Conservation (phyloP, 2,329 filamentous ascomycete genomes). For the Anisogramma anomala region DNA sequence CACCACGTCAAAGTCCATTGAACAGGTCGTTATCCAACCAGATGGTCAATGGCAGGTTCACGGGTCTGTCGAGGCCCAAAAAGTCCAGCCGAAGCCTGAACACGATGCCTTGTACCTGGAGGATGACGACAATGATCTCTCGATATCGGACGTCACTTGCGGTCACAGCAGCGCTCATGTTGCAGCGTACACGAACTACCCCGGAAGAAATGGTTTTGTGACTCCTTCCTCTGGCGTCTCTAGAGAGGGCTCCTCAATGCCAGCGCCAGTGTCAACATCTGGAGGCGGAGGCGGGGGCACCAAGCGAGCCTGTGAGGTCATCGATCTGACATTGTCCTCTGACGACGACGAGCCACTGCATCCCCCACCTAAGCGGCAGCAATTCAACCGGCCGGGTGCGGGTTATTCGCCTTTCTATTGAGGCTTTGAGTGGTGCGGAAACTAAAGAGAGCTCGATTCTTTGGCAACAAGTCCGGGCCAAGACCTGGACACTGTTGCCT, state of each 20-base stretch:
- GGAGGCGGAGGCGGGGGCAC: constrained; percentile 19
- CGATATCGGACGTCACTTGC: constrained; percentile 34
- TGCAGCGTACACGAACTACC: constrained; percentile 20
- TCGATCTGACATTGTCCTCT: constrained; percentile 48
- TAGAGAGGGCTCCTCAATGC: constrained; percentile 27
- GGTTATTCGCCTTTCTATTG: constrained; percentile 5
- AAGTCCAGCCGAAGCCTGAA: constrained; percentile 18
- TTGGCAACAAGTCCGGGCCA: not conserved
- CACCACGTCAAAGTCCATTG: constrained; percentile 56
- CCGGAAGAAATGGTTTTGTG: constrained; percentile 15
- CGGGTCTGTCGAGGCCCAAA: constrained; percentile 22
- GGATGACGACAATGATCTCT: constrained; percentile 42
- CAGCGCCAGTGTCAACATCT: constrained; percentile 16
- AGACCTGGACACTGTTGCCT: not conserved
- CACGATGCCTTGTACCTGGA: constrained; percentile 23
- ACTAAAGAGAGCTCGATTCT: not conserved
- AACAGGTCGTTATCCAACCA: constrained; percentile 85
- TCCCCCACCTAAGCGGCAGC: constrained; percentile 37
- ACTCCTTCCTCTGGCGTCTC: constrained; percentile 25
- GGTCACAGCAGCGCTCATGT: constrained; percentile 26
- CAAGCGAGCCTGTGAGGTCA: constrained; percentile 43
- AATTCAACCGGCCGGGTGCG: constrained; percentile 12
- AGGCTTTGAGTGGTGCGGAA: not conserved
- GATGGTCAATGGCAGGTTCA: constrained; percentile 61
- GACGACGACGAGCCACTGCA: constrained; percentile 37